These are phyloP conservation scores for Ophiostoma montium DNA, from an alignment of 2,329 filamentous ascomycete genomes.

Conservation along the genomic window DNA sequence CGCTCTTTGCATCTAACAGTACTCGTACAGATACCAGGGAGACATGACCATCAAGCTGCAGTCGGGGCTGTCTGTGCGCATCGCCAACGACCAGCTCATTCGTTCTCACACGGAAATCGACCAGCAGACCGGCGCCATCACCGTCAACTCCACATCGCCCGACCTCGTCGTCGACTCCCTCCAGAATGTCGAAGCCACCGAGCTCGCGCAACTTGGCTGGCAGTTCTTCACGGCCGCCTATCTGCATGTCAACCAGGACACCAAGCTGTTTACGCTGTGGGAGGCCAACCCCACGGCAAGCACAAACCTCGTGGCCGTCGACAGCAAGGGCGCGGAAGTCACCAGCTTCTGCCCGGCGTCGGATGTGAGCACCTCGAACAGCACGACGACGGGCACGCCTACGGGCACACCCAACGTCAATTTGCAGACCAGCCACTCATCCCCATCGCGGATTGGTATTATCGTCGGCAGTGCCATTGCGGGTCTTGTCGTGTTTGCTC, in stretches of 20 bases:
- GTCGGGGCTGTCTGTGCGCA: slow-evolving; percentile 12
- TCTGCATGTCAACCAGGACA: slow-evolving; percentile 19
- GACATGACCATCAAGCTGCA: slow-evolving; percentile 13
- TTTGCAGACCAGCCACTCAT: neutral
- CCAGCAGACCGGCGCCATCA: slow-evolving; percentile 1
- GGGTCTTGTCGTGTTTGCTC: too few relatives aligned
- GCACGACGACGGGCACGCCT: neutral
- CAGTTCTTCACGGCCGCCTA: slow-evolving; percentile 20
- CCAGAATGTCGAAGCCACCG: slow-evolving; percentile 13
- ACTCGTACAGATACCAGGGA: slow-evolving; percentile 11
- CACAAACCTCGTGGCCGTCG: slow-evolving; percentile 10
- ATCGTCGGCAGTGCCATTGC: too few relatives aligned
- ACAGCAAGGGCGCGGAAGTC: slow-evolving; percentile 1
- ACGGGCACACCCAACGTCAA: neutral
- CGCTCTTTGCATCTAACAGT: too few relatives aligned
- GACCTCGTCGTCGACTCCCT: slow-evolving; percentile 17
- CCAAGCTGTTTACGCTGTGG: slow-evolving; percentile 15
- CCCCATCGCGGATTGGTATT: neutral
- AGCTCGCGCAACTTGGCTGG: slow-evolving; percentile 16
- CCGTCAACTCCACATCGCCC: slow-evolving; percentile 11
- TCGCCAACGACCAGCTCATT: slow-evolving; percentile 21
- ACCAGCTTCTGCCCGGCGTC: slow-evolving; percentile 3
- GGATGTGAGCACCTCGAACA: neutral
- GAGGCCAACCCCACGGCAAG: slow-evolving; percentile 3
- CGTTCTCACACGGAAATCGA: slow-evolving; percentile 17